Conservation (phyloP, 164 flowering plant species). For the Umbilicus rupestris region DNA sequence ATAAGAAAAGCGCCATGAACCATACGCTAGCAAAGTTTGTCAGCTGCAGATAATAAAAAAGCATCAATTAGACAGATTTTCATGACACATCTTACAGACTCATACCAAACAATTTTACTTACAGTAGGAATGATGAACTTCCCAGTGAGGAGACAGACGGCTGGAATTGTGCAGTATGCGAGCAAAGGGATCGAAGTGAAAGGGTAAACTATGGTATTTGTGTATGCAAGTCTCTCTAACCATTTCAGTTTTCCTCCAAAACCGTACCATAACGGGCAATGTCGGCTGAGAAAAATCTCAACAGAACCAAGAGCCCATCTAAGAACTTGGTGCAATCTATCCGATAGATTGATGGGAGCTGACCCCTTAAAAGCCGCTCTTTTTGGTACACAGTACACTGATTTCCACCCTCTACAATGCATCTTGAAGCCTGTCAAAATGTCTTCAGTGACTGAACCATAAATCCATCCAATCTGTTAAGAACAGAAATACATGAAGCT, state of each 20-base stretch:
- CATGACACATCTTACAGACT: not conserved
- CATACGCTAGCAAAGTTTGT: conserved; percentile 9
- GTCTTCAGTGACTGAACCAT: conserved; percentile 10
- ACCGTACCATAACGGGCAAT: conserved; percentile 11
- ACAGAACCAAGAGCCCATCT: conserved; percentile 11
- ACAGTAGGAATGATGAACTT: conserved; percentile 10
- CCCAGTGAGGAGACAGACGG: conserved; percentile 9
- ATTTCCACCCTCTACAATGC: conserved; percentile 11
- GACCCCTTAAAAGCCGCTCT: conserved; percentile 10
- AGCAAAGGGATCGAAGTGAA: conserved; percentile 12
- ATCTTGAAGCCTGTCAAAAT: conserved; percentile 11
- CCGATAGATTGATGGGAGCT: conserved; percentile 10
- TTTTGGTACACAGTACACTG: conserved; percentile 9
- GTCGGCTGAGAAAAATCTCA: conserved; percentile 9
- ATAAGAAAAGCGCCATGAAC: conserved; percentile 8
- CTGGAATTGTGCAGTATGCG: conserved; percentile 10
- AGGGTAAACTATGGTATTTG: conserved; percentile 8
- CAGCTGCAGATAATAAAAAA: conserved; percentile 3
- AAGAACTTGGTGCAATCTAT: conserved; percentile 9
- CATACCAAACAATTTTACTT: not conserved
- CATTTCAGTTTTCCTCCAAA: conserved; percentile 9
- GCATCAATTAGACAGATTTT: not conserved
- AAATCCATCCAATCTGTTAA: conserved; percentile 10
- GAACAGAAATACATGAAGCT: not conserved
- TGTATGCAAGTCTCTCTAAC: conserved; percentile 8